Evolutionary conservation across 495 filamentous ascomycete species (phyloP), one percentile per base, ranked within the genome.

Genomic region (Aspergillus taichungensis): DNA sequence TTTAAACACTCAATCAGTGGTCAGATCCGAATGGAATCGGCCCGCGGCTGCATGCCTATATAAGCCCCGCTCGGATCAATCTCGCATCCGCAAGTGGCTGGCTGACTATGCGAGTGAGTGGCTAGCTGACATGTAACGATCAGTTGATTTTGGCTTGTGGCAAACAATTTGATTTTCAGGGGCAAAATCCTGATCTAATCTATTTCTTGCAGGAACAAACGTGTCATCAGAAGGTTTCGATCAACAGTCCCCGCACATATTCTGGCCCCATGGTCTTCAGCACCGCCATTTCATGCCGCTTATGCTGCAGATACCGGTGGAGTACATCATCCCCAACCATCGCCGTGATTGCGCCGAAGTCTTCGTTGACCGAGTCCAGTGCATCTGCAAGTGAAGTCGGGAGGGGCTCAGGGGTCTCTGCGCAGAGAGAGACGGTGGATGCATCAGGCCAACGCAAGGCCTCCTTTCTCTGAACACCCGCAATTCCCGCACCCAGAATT

Each of bases 401-500:
- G 14, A 45, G 43, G 10, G 31, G 27, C 7, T 37, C 43, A 3
- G 8, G 34, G 8, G 3, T 5, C 3, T 29, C 33, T 35, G 18
- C 18, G 34, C 6, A 8, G 2, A 12, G 34, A 30, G 12, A 28
- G 3, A 9, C 13, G 14, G 31, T 9, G 30, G 28, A 18, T 1
- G 18, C 34, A 34, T 48, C 46, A 4, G 38, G 46, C 51, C 51
- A 53, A 11, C 27, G 5, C 12, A 49, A 31, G 11, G 37, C 52
- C 45, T 62, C 50, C 35, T 63, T 56, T n/a, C 61, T 51, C 6
- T 56, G 59, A 5, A 53, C 48, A 1, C 80, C 47, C 0, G 80
- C 80, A 8, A 73, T 60, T 0, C 85, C 85, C 0, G 75, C 75
- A 3, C 66, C 63, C 4, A 87, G 47, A 5, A 87, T 59, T 0